Conservation (phyloP, 257 asterid species). For the Hygrophila difformis region DNA sequence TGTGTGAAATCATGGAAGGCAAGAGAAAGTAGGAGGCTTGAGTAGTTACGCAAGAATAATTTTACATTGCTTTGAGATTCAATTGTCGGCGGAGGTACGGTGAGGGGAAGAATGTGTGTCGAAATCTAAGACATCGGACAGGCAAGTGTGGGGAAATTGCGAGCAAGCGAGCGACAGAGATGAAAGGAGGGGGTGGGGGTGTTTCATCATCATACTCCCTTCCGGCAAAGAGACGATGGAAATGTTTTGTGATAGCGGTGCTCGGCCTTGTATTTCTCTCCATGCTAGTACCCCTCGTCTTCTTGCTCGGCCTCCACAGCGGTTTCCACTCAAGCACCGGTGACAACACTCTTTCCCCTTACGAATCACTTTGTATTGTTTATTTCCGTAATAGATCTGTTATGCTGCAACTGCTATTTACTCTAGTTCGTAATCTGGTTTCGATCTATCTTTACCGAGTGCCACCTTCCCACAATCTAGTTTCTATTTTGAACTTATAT, state of each 20-base stretch:
- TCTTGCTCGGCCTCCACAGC: slow-evolving; percentile 75
- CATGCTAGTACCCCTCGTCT: slow-evolving; percentile 85
- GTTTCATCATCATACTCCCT: slow-evolving; percentile 36
- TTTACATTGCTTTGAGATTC: too few relatives aligned
- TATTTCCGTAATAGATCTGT: slow-evolving; percentile 24
- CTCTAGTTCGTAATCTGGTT: slow-evolving; percentile 14
- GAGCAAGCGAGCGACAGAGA: slow-evolving; percentile 11
- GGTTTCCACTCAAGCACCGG: slow-evolving; percentile 61
- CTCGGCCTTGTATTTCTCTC: slow-evolving; percentile 78
- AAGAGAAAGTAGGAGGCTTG: too few relatives aligned
- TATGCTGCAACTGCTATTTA: slow-evolving; percentile 9
- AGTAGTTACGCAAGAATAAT: too few relatives aligned
- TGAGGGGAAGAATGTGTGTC: background rate
- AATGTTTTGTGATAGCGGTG: slow-evolving; percentile 65
- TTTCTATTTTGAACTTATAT: slow-evolving; percentile 5
- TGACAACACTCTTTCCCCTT: slow-evolving; percentile 13
- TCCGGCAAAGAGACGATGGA: slow-evolving; percentile 82
- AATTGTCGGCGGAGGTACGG: background rate
- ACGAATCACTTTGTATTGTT: background rate
- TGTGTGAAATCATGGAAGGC: too few relatives aligned
- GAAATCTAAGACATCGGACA: slow-evolving; percentile 6
- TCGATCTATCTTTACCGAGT: slow-evolving; percentile 9
- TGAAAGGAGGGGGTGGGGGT: slow-evolving; percentile 52
- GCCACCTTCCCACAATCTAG: background rate
- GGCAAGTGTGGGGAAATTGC: slow-evolving; percentile 11